Evolutionary conservation across 441 rosid genomes (phyloP), one percentile per base, ranked within the genome.

Genomic region (Raphanus hybrid): DNA sequence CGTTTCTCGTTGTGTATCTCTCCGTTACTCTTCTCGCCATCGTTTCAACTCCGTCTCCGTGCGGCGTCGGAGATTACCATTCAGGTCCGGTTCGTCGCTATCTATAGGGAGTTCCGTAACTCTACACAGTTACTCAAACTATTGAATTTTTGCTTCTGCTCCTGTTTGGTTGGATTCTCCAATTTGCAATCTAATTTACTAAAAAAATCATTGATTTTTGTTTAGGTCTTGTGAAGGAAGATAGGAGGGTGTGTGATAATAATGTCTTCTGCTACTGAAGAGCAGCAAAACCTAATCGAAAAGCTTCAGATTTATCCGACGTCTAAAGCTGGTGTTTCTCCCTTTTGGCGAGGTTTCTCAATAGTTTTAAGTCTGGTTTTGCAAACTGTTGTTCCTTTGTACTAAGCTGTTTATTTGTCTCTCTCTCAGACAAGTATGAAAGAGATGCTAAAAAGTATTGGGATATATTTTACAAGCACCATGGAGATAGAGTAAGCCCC

Each of bases 401-500:
- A 6, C 12, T 41, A 50, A 27, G 55, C 71, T 52, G 48, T 73
- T 69, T 41, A 52, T 8, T 3, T 61, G 50, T 43, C 50, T 52
- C 39, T 82, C 23, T 76, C 84, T 71, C 83, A 92, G 98, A 91
- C 15, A 95, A 91, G 86, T 95, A 93, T 50, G 97, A 95, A 80
- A 89, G 75, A 64, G 98, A 91, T 58, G 97, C 99, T 80, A 90
- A 84, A 78, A 95, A 88, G 86, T 91, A 91, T 57, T 91, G 99
- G 99, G 99, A 93, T 78, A 79, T 84, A 62, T 95, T 95, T 85
- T 95, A 89, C 82, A 91, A 89, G 86, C 89, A 86, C 39, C 97
- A 95, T 81, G 87, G 92, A 82, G 98, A 93, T 77, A 90, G 74
- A 78, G 96, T 89, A 81, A 54, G 85, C 45, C 50, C 34, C 1